Evolutionary conservation across 768 basidiomycete species (phyloP).

Genomic region (Tulasnella sp.): DNA sequence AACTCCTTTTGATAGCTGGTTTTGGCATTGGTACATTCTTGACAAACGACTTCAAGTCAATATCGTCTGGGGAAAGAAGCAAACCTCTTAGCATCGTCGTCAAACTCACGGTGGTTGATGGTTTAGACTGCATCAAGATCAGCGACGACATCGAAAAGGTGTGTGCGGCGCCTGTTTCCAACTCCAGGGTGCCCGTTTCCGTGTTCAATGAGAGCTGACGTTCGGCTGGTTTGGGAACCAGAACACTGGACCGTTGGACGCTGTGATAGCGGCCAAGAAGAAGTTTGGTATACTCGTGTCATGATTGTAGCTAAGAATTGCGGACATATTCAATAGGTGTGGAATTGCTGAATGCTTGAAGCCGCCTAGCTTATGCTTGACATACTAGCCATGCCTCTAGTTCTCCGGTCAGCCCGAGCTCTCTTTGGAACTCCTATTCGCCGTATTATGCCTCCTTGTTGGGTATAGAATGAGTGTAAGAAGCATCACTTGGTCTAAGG

Average conservation of each 20-base stretch:
- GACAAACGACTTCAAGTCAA: slow-evolving; percentile 69
- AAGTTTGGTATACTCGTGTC: slow-evolving; percentile 20
- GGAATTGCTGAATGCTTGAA: too few species aligned
- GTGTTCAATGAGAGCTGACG: background rate
- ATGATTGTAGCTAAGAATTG: too few species aligned
- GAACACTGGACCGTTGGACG: slow-evolving; percentile 60
- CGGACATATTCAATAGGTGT: too few species aligned
- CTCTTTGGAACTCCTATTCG: too few species aligned
- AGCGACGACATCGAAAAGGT: slow-evolving; percentile 88
- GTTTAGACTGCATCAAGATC: slow-evolving; percentile 77
- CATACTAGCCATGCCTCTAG: too few species aligned
- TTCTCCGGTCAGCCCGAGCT: too few species aligned
- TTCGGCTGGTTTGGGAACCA: slow-evolving; percentile 20
- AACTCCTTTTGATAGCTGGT: slow-evolving; percentile 42
- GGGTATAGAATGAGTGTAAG: too few species aligned
- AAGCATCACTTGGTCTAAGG: too few species aligned
- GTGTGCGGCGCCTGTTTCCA: background rate
- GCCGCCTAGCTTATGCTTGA: too few species aligned
- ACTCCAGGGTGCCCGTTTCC: background rate
- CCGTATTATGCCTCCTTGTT: too few species aligned
- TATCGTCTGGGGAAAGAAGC: slow-evolving; percentile 47
- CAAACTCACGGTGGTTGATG: slow-evolving; percentile 69
- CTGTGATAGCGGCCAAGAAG: slow-evolving; percentile 50
- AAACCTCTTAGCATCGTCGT: slow-evolving; percentile 91
- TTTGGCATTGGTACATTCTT: slow-evolving; percentile 93